Base-by-base conservation (phyloP, 176 grass and related monocot species). In the Carex myosuroides region DNA sequence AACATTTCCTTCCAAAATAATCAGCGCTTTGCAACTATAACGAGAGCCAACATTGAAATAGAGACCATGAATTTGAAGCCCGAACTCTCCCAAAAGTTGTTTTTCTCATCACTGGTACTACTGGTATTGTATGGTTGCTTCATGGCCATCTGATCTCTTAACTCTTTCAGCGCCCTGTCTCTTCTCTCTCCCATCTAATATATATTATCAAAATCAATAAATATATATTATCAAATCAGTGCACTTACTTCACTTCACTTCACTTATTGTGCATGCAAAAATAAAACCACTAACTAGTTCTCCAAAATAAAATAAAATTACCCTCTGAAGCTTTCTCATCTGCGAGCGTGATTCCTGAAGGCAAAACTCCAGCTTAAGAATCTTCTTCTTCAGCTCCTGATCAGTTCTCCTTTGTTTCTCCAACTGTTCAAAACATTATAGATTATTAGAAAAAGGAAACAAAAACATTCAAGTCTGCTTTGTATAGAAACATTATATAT, bases 301-400 rank as follows among this genome's bases (percentile, higher is more conserved):
- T 39, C 37, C 37, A 39, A 39, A 39, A 41, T 7, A 74, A 35
- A 61, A 63, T 52, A 32, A 73, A 58, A 55, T 77, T 92, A 98
- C 96, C 89, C 89, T 92, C 58, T 92, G 91, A 81, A 98, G 84
- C 85, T 95, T 98, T 32, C 93, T 81, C 70, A 95, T 98, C 33
- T 98, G 96, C 6, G 84, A 93, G 37, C 90, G 89, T 66, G 96
- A 88, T 90, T 98, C 96, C 86, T 98, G 96, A 52, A 98, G 91
- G 58, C 93, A 98, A 76, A 98, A 95, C 62, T 98, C 96, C 56
- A 95, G 96, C 74, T 98, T 98, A n/a, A 98, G 63, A 85, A 98
- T 85, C 70, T 81, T 93, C 76, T 98, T 93, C 76, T 95, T 98
- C 86, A 95, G 85, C 59, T 98, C 96, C 76, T 98, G 91, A 67